Conservation (phyloP, 495 filamentous ascomycete species). For the Daldinia grandis region DNA sequence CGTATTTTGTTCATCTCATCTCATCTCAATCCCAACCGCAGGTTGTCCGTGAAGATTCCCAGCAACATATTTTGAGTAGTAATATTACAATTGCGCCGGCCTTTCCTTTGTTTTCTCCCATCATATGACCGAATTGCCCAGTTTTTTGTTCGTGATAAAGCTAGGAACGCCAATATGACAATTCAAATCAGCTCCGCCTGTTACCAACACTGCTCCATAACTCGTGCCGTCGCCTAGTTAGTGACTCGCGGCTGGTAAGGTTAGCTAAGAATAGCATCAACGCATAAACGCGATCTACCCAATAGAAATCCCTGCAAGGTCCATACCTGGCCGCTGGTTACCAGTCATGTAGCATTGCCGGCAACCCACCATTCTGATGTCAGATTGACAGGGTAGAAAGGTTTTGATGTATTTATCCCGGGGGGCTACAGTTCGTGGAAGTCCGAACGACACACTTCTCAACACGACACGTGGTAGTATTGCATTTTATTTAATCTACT, state of each 20-base stretch:
- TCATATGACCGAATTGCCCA: conserved; percentile 11
- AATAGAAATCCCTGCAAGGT: conserved; percentile 25
- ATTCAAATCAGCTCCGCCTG: conserved; percentile 12
- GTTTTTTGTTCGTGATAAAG: not conserved
- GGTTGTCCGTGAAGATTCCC: conserved; percentile 4
- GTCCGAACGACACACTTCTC: conserved; percentile 25
- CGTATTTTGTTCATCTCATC: conserved; percentile 8
- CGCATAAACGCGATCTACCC: conserved; percentile 15
- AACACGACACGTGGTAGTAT: conserved; percentile 22
- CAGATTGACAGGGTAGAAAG: conserved; percentile 25
- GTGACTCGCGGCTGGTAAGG: conserved; percentile 25
- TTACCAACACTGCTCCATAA: conserved; percentile 19
- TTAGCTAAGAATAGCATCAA: conserved; percentile 38
- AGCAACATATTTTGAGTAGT: not conserved
- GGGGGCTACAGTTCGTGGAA: conserved; percentile 26
- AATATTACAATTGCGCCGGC: not conserved
- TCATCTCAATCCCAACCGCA: not conserved
- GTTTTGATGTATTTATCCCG: conserved; percentile 29
- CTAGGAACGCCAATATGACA: not conserved
- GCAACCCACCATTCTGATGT: conserved; percentile 36
- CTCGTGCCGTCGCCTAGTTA: conserved; percentile 28
- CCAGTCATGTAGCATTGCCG: conserved; percentile 36
- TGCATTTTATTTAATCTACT: conserved; percentile 7
- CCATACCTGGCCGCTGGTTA: conserved; percentile 22
- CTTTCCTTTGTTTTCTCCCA: not conserved